These are phyloP conservation scores for Talaromyces sp. DNA, from an alignment of 2,329 filamentous ascomycete species.

Conservation along the genomic window DNA sequence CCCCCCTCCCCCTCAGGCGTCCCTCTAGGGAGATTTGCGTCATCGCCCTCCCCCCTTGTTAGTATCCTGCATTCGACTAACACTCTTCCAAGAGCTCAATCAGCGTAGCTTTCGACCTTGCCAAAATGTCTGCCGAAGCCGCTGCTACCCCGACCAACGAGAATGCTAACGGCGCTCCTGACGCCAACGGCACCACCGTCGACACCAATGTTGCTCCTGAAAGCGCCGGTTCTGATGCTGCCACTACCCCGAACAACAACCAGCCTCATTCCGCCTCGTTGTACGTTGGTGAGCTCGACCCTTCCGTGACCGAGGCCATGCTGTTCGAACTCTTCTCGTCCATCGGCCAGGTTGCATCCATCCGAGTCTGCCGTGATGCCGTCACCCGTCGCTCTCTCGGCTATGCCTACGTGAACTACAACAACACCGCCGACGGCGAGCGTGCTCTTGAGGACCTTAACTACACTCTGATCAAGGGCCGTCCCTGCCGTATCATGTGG, in stretches of 20 bases:
- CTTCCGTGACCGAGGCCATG: constrained; percentile 98
- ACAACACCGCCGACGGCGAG: constrained; percentile 92
- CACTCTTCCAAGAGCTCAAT: not conserved
- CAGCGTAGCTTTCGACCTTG: constrained; percentile 30
- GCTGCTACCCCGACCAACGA: constrained; percentile 65
- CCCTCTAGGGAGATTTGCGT: not conserved
- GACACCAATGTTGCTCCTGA: constrained; percentile 60
- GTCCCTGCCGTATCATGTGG: constrained; percentile 99
- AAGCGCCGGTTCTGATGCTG: constrained; percentile 43
- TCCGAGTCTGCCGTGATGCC: constrained; percentile 98
- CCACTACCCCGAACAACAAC: constrained; percentile 62
- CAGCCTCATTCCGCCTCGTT: constrained; percentile 94
- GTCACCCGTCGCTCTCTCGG: constrained; percentile 97
- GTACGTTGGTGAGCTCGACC: constrained; percentile 97
- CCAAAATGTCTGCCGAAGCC: constrained; percentile 75
- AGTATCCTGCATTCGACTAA: not conserved
- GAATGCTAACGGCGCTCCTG: constrained; percentile 35
- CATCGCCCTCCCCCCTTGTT: not conserved
- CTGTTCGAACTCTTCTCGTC: constrained; percentile 99
- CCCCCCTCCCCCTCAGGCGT: not conserved
- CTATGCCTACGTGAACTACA: constrained; percentile 99
- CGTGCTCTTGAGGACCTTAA: constrained; percentile 98
- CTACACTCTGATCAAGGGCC: constrained; percentile 98
- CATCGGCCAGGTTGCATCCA: constrained; percentile 97
- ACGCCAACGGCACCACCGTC: constrained; percentile 54